These are phyloP conservation scores for Leishmania martiniquensis DNA, from an alignment of 208 protist species.

Conservation along the genomic window DNA sequence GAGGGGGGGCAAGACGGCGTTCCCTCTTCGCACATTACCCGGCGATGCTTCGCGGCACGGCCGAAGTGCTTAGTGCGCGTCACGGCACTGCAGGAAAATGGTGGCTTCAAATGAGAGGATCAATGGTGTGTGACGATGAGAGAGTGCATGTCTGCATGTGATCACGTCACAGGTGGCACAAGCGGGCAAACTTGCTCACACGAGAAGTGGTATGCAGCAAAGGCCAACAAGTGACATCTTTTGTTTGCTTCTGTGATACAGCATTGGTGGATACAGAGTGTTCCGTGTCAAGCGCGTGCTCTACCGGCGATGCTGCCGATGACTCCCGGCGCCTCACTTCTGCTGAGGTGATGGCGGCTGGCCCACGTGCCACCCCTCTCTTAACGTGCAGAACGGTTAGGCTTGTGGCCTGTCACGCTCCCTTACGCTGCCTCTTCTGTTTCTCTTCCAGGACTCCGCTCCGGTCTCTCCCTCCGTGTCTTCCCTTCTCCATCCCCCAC, in stretches of 20 bases:
- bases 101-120: not conserved
- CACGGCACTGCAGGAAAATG: not conserved
- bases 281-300: not conserved
- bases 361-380: not conserved
- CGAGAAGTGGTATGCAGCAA: not conserved
- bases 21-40: not conserved
- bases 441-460: not conserved
- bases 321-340: not conserved
- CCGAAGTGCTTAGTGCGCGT: not conserved
- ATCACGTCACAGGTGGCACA: not conserved
- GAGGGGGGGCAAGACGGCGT: not conserved
- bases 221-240: not conserved
- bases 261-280: not conserved
- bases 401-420: not conserved
- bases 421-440: not conserved
- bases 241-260: not conserved
- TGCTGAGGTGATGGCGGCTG: not conserved
- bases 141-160: not conserved
- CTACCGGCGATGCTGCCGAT: not conserved
- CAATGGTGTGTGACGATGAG: not conserved
- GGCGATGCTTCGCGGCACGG: not conserved
- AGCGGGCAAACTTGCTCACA: not conserved
- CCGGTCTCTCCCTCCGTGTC: slow-evolving; percentile 3
- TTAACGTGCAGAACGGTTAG: not conserved
- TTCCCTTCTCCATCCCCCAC: not conserved